A percentile compares a stretch with the other conserved stretches of the same genome.
These are phyloP conservation scores for Blechomonas ayalai DNA, from an alignment of 208 protist species.

Conservation along the genomic window DNA sequence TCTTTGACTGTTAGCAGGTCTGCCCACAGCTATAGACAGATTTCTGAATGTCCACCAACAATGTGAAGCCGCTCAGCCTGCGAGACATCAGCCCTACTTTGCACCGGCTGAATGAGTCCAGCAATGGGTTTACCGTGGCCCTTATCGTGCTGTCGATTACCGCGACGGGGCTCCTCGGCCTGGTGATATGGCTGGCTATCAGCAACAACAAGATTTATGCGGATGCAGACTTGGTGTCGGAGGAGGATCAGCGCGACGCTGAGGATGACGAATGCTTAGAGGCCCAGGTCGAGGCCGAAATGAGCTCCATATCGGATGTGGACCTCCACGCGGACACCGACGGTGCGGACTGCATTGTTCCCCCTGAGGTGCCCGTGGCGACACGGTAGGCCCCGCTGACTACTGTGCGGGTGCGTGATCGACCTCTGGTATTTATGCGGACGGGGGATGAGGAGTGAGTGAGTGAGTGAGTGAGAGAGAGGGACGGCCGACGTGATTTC, in stretches of 20 bases:
- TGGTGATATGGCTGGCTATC: conserved; percentile 4
- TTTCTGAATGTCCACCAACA: too few species aligned
- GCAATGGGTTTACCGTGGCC: not conserved
- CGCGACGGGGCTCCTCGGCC: not conserved
- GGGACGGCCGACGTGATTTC: too few species aligned
- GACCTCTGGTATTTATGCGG: too few species aligned
- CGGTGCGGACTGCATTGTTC: not conserved
- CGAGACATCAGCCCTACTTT: too few species aligned
- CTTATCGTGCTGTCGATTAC: not conserved
- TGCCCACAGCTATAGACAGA: too few species aligned
- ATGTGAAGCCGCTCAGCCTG: too few species aligned
- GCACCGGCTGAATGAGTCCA: too few species aligned
- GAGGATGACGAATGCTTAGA: not conserved
- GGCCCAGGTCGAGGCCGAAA: conserved; percentile 6
- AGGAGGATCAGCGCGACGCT: conserved; percentile 8
- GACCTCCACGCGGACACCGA: not conserved
- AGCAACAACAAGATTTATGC: conserved; percentile 13
- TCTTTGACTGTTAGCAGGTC: too few species aligned
- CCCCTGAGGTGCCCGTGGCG: not conserved
- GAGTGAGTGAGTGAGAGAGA: too few species aligned
- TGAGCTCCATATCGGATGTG: conserved; percentile 16
- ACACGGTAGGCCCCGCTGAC: not conserved
- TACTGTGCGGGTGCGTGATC: too few species aligned
- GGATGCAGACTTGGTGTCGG: conserved; percentile 6
- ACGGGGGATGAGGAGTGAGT: too few species aligned